Evolutionary conservation across 257 asterid species (phyloP).

Genomic region (Penstemon eatonii): DNA sequence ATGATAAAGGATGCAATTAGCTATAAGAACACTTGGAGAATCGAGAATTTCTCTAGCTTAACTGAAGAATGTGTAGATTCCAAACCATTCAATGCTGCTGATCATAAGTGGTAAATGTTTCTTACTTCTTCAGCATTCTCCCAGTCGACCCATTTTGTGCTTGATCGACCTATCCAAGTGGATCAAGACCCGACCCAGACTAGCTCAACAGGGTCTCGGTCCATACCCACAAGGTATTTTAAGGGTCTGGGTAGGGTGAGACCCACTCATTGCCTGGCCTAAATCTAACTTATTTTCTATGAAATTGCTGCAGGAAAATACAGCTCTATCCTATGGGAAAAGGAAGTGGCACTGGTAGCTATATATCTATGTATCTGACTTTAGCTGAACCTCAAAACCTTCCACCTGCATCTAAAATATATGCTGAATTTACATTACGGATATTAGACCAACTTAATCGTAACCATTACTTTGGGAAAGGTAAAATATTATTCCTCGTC

Average conservation of each 20-base stretch:
- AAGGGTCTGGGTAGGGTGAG: too few species aligned
- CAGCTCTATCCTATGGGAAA: constrained; percentile 60
- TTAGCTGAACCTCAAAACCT: constrained; percentile 53
- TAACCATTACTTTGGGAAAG: constrained; percentile 43
- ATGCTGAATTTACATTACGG: constrained; percentile 57
- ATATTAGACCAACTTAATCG: constrained; percentile 47
- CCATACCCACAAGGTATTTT: too few species aligned
- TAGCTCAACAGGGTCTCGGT: too few species aligned
- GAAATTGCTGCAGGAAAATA: constrained; percentile 51
- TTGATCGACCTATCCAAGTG: too few species aligned
- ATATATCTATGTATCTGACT: constrained; percentile 54
- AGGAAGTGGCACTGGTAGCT: constrained; percentile 50
- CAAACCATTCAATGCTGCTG: constrained; percentile 50
- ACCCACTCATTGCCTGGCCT: not conserved
- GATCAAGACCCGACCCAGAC: too few species aligned
- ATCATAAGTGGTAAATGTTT: constrained; percentile 45
- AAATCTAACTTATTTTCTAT: not conserved
- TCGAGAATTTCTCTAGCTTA: constrained; percentile 36
- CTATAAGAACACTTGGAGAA: constrained; percentile 46
- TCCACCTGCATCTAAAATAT: constrained; percentile 41
- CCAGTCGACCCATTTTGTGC: too few species aligned
- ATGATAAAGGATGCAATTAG: constrained; percentile 57
- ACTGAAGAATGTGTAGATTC: constrained; percentile 45
- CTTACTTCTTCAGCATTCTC: constrained; percentile 4
- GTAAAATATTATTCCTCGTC: constrained; percentile 34